Base-by-base conservation (phyloP, 2,329 filamentous ascomycete species). In the Dichotomopilus funicola region DNA sequence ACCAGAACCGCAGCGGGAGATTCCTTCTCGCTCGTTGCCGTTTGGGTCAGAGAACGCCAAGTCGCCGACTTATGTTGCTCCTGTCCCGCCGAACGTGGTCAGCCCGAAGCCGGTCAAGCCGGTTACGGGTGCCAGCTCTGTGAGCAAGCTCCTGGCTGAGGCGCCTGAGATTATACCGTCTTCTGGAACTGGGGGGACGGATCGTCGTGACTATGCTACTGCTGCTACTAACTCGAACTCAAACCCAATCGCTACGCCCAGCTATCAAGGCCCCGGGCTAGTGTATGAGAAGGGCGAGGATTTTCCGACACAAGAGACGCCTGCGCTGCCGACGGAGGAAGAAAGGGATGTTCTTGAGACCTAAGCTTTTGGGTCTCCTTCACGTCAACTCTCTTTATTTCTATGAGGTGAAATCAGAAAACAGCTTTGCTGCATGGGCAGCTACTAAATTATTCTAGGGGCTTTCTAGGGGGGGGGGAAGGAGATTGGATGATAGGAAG, bases 231-330 rank as follows among this genome's bases (percentile, higher is more conserved):
- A n/a, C n/a, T n/a, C n/a, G n/a, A n/a, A n/a, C n/a, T 13, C 9
- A 8, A 13, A 3, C 13, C 27, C 45, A 31, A 60, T 64, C 12
- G 40, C 46, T 5, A n/a, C 74, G 47, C 76, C 78, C 13, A 76
- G 75, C 60, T 81, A 78, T 62, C 65, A 70, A 51, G 78, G 78
- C 6, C 78, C 79, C 1, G 75, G 77, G 2, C 67, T 72, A 10
- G 65, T 70, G n/a, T 80, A 76, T 68, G 78, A 81, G 63, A 81
- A 76, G 65, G 74, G 73, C 34, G 78, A 80, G 63, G 67, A 64
- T 34, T 60, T 70, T 27, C 67, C 71, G 37, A 65, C 67, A 47
- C 62, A 64, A 8, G 67, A 74, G 54, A 74, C 71, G 47, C 75
- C 68, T 3, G 62, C 65, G 51, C 65, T 66, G 38, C 73, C 73